Evolutionary conservation across 2,329 filamentous ascomycete species (phyloP), one percentile per base, ranked within the genome.

Genomic region (Fusarium sp.): DNA sequence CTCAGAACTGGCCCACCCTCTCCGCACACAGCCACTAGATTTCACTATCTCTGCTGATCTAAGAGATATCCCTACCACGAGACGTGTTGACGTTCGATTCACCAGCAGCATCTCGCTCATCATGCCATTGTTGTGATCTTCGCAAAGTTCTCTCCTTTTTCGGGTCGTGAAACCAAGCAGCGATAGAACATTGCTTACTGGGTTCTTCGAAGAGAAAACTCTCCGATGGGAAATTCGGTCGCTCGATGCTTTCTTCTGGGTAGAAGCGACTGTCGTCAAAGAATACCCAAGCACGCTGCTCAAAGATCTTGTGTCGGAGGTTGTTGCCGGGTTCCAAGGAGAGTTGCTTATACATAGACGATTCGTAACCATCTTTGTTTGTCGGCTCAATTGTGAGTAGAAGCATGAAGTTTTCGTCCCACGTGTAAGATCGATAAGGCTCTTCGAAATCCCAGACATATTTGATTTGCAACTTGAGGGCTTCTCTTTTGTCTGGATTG

Each of bases 221-320:
- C 28, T 54, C 19, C 17, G 53, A 56, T 12, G 53, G 53, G 9
- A 56, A 56, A n/a, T 42, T 50, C 15, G 45, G 53, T 6, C 26
- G 36, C 10, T 43, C 36, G 2, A 2, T 36, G 30, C 17, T 44
- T 12, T 52, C 47, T 20, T 44, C 7, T 0, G 47, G 39, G 23
- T 56, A 56, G 19, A 56, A 30, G 17, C 47, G 47, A 8, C 1
- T 11, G 19, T 32, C 17, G 5, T 56, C 39, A 30, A 56, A 52
- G 17, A 56, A 56, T 3, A 32, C 30, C 47, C 47, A 56, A 30
- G 47, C 54, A 14, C 54, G 39, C 6, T 38, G 30, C 39, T 56
- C 30, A 7, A 38, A 19, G 3, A 56, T 24, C 39, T 24, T 30
- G 28, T 30, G 11, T n/a, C 38, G 11, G 23, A 44, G 34, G 49